Conservation (phyloP, 306 rosid species). For the Rosa persica region DNA sequence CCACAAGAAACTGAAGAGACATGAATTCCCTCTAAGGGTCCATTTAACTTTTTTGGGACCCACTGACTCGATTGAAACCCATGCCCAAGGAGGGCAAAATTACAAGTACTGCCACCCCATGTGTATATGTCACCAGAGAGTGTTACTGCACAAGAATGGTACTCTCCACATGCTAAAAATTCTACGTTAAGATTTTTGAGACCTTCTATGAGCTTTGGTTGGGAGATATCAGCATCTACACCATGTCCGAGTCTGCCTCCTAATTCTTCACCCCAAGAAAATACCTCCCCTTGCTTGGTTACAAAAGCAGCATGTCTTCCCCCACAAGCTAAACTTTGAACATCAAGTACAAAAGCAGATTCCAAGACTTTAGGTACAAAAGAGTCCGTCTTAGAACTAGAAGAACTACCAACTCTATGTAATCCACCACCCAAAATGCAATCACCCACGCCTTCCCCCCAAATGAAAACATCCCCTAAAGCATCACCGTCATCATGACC, state of each 20-base stretch:
- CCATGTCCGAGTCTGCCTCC: conserved; percentile 99
- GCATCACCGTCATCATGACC: conserved; percentile 89
- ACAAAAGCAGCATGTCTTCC: conserved; percentile 90
- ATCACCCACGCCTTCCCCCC: conserved; percentile 93
- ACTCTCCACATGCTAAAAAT: conserved; percentile 93
- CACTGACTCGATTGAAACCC: conserved; percentile 87
- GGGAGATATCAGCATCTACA: conserved; percentile 80
- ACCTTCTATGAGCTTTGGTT: conserved; percentile 89
- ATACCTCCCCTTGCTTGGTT: conserved; percentile 90
- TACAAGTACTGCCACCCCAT: conserved; percentile 87
- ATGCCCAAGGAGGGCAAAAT: conserved; percentile 80
- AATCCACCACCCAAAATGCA: conserved; percentile 77
- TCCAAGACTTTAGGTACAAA: conserved; percentile 79
- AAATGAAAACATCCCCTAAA: conserved; percentile 87
- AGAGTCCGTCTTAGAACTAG: conserved; percentile 63
- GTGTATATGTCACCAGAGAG: conserved; percentile 95
- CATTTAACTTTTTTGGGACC: conserved; percentile 86
- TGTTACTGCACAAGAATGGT: conserved; percentile 95
- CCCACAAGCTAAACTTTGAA: conserved; percentile 89
- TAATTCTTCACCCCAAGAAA: conserved; percentile 97
- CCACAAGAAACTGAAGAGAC: conserved; percentile 93
- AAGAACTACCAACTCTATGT: conserved; percentile 54
- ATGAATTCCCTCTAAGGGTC: conserved; percentile 91
- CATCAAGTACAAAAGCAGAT: conserved; percentile 89
- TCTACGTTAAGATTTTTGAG: conserved; percentile 74